These are phyloP conservation scores for Cyclaneusma minus DNA, from an alignment of 2,329 filamentous ascomycete genomes.

Conservation along the genomic window DNA sequence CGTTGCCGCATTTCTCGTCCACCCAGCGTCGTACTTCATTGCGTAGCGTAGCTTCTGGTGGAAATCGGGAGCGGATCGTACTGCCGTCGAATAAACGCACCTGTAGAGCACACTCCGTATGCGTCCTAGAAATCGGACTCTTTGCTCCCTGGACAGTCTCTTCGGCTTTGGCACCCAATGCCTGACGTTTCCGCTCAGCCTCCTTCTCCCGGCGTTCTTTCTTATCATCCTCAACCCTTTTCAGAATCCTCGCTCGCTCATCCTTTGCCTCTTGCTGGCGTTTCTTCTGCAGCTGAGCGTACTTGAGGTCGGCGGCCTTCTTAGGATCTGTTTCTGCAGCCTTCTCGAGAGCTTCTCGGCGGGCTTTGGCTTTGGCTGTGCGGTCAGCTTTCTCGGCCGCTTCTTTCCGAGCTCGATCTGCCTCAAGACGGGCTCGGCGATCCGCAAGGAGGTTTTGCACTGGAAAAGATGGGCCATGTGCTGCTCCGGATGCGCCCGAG, in stretches of 20 bases:
- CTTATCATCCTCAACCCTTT: conserved; percentile 65
- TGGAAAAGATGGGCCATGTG: conserved; percentile 2
- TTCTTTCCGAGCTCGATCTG: conserved; percentile 28
- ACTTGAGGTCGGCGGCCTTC: conserved; percentile 25
- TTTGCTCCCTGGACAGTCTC: conserved; percentile 7
- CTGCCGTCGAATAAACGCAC: conserved; percentile 75
- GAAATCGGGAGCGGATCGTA: conserved; percentile 59
- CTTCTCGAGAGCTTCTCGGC: conserved; percentile 25
- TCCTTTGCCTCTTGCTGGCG: conserved; percentile 49
- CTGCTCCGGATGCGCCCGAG: conserved; percentile 3
- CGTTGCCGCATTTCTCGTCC: conserved; percentile 42
- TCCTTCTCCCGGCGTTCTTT: conserved; percentile 44
- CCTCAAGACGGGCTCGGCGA: conserved; percentile 29
- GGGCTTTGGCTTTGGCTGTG: conserved; percentile 27
- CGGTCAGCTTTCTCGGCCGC: conserved; percentile 20
- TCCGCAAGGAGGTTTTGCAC: conserved; percentile 30
- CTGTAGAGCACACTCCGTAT: conserved; percentile 55
- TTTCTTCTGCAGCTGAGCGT: conserved; percentile 39
- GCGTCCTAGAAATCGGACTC: conserved; percentile 7
- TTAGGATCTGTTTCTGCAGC: conserved; percentile 21
- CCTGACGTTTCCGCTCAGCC: conserved; percentile 30
- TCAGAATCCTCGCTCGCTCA: conserved; percentile 56
- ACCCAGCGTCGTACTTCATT: conserved; percentile 64
- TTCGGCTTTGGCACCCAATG: conserved; percentile 5
- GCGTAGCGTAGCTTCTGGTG: conserved; percentile 43